Base-by-base conservation (phyloP, 164 flowering plant genomes). In the Amborella trichopoda region DNA sequence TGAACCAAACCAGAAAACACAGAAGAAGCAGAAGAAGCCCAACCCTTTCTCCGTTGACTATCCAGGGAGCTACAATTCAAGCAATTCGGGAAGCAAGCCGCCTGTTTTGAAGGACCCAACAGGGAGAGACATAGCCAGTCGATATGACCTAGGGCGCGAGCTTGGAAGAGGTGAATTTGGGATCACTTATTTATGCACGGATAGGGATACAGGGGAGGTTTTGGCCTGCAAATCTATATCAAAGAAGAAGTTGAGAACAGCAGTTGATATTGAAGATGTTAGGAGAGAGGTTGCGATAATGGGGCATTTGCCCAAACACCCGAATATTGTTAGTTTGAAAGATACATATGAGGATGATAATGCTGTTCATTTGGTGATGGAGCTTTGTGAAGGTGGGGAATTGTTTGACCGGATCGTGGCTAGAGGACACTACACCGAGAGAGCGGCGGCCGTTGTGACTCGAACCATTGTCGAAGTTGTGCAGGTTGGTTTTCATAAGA, bases 131-230 rank as follows among this genome's bases (percentile, higher is more conserved):
- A 83, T 86, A 37, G 74, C 53, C 56, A 40, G 6, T 21, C 56
- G 49, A 9, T 86, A 86, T 55, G 86, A 76, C 24, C 74, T 86
- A 2, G 96, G 89, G 3, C 63, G 72, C 2, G 96, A 83, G 72
- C 72, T 86, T 1, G 96, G 95, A 2, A 56, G 96, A 3, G 96
- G 96, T 0, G 96, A 86, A 40, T 86, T 86, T 40, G 96, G 96
- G 13, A 46, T 83, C 13, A 83, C 96, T 0, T 78, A 83, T 54
- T 60, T 86, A 20, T 86, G 93, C 52, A 86, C 87, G 1, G 89
- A 80, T 54, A 73, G 61, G 56, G 21, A 46, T 10, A 48, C 71
- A 3, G 74, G 75, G 0, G 84, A 83, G 1, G 61, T 22, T 8
- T 65, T 49, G 33, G 96, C 96, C 0, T 86, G 96, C 58, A 86